Evolutionary conservation across 2,329 filamentous ascomycete genomes (phyloP).

Genomic region (Colletotrichum spaethianum): DNA sequence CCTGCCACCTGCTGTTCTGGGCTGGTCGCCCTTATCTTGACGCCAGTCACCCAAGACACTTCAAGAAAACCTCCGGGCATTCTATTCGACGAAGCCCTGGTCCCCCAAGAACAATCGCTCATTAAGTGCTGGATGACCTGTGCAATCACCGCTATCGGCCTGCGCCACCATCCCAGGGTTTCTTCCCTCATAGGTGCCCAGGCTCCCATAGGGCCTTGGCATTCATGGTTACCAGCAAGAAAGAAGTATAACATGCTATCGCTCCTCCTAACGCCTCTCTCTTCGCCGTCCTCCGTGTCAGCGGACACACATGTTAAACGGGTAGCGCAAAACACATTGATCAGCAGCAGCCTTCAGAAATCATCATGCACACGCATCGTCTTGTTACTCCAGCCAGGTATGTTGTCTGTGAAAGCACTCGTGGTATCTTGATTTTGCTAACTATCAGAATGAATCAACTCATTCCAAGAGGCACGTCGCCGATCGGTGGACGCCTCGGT

Average conservation of each 20-base stretch:
- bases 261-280: too few species aligned
- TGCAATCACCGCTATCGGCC: slow-evolving; percentile 6
- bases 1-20: slow-evolving; percentile 26
- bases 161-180: not conserved
- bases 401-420: slow-evolving; percentile 15
- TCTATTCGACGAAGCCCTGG: slow-evolving; percentile 19
- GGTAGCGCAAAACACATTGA: too few species aligned
- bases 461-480: not conserved
- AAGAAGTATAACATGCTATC: not conserved
- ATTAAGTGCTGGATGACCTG: not conserved
- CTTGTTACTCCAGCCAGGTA: not conserved
- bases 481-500: too few species aligned
- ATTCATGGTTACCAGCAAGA: not conserved
- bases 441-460: slow-evolving; percentile 6
- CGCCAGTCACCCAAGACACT: not conserved
- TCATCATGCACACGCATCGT: not conserved
- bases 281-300: not conserved
- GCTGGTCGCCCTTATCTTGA: slow-evolving; percentile 24
- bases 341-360: not conserved
- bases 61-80: not conserved
- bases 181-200: not conserved
- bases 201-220: not conserved
- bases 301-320: too few species aligned
- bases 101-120: not conserved
- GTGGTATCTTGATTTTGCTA: slow-evolving; percentile 40